phyloP scores from a whole-genome alignment of 2,329 filamentous ascomycete species.

The Metarhizium robertsii region DNA sequence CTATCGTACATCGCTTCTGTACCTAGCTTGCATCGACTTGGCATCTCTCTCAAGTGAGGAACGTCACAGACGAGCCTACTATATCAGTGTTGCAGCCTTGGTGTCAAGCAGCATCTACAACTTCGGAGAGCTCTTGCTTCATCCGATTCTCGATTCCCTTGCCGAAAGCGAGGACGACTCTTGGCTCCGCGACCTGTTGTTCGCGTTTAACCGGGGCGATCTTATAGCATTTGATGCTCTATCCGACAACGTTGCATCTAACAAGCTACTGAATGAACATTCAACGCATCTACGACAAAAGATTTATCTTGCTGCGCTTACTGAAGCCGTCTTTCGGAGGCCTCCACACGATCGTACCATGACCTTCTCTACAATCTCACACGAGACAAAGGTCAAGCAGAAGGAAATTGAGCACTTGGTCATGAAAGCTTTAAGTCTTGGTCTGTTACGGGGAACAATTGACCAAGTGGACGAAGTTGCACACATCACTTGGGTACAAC shows the following conservation, averaged over 20 bases:
- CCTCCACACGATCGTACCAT: conserved; percentile 93
- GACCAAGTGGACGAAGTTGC: conserved; percentile 94
- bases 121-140: conserved; percentile 95
- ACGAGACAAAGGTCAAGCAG: conserved; percentile 83
- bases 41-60: conserved; percentile 64
- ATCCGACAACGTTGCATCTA: conserved; percentile 69
- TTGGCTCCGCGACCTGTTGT: conserved; percentile 92
- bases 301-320: conserved; percentile 92
- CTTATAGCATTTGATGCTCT: conserved; percentile 78
- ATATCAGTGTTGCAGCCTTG: conserved; percentile 84
- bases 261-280: conserved; percentile 71
- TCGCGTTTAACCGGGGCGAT: conserved; percentile 95
- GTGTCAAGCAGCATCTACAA: conserved; percentile 97
- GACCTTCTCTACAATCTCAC: conserved; percentile 78
- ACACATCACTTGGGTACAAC: conserved; percentile 97
- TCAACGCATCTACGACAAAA: conserved; percentile 86
- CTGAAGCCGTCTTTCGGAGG: conserved; percentile 91
- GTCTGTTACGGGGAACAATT: conserved; percentile 81
- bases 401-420: conserved; percentile 96
- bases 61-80: conserved; percentile 76
- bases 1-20: conserved; percentile 95
- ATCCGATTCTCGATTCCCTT: conserved; percentile 87
- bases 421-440: conserved; percentile 97
- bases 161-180: conserved; percentile 58
- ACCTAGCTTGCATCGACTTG: conserved; percentile 91